Evolutionary conservation across 2,329 filamentous ascomycete genomes (phyloP).

Genomic region (Xylaria sp.): DNA sequence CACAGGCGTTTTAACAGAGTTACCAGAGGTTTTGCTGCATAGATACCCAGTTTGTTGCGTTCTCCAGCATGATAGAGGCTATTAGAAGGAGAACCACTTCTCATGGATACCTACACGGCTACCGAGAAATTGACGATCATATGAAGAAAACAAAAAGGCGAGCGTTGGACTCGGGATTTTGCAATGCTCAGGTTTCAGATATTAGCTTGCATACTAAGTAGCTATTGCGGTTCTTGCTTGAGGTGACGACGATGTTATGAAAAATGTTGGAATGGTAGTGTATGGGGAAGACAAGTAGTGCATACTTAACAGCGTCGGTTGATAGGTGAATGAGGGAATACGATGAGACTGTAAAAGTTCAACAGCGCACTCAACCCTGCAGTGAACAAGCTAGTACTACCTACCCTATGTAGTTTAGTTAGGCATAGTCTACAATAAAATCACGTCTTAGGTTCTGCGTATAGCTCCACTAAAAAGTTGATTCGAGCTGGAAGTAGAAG

Average conservation of each 20-base stretch:
- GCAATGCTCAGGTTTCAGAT: background rate
- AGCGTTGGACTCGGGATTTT: slow-evolving; percentile 9
- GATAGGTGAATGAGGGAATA: background rate
- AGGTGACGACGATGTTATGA: background rate
- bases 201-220: background rate
- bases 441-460: background rate
- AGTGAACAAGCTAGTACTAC: too few species aligned
- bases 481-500: background rate
- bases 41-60: slow-evolving; percentile 36
- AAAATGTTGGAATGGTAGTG: too few species aligned
- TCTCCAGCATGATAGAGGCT: slow-evolving; percentile 27
- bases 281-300: background rate
- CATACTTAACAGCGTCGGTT: background rate
- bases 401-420: too few species aligned
- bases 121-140: slow-evolving; percentile 3
- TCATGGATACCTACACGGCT: slow-evolving; percentile 8
- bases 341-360: too few species aligned
- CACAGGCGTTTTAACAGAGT: slow-evolving; percentile 30
- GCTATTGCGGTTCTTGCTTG: background rate
- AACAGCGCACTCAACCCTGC: too few species aligned
- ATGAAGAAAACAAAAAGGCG: background rate
- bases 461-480: slow-evolving; percentile 15
- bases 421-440: too few species aligned
- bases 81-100: slow-evolving; percentile 19
- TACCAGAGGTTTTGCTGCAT: slow-evolving; percentile 34